These are phyloP conservation scores for Mediolabrus comicus DNA, from an alignment of 108 stramenopile genomes.

Conservation along the genomic window DNA sequence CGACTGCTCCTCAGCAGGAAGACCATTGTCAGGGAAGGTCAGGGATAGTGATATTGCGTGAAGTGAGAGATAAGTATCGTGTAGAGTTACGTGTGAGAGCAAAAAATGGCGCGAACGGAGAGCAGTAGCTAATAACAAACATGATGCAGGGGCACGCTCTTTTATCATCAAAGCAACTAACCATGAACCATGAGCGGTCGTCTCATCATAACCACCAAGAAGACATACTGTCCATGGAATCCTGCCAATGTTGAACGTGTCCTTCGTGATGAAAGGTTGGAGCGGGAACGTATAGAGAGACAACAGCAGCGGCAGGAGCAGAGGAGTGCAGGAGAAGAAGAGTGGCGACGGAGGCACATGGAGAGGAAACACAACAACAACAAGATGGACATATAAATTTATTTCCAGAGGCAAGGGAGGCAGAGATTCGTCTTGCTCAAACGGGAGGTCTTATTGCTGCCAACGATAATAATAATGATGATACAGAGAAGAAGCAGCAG, in stretches of 20 bases:
- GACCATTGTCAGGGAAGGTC: too few species aligned
- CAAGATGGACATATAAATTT: conserved; percentile 33
- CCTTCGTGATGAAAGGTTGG: conserved; percentile 72
- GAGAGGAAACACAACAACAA: background rate
- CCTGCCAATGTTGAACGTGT: conserved; percentile 86
- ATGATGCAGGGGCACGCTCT: too few species aligned
- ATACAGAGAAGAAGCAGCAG: background rate
- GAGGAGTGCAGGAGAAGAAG: background rate
- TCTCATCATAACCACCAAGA: conserved; percentile 86
- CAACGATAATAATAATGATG: background rate
- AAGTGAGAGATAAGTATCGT: too few species aligned
- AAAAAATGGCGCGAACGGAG: too few species aligned
- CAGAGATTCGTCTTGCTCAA: conserved; percentile 8
- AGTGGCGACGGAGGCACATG: background rate
- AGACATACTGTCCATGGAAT: conserved; percentile 90
- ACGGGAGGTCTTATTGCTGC: background rate
- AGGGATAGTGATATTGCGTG: too few species aligned
- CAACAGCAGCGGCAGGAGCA: too few species aligned
- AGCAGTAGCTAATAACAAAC: too few species aligned
- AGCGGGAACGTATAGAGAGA: conserved; percentile 49
- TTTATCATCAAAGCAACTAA: too few species aligned
- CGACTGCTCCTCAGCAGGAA: too few species aligned
- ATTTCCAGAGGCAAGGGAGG: conserved; percentile 37
- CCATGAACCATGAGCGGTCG: conserved; percentile 89
- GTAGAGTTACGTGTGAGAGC: too few species aligned